Percentiles rank a stretch among this genome's conserved stretches.
Conservation (phyloP, 192 early-diverging fungal genomes). For the Paraglomus brasilianum region DNA sequence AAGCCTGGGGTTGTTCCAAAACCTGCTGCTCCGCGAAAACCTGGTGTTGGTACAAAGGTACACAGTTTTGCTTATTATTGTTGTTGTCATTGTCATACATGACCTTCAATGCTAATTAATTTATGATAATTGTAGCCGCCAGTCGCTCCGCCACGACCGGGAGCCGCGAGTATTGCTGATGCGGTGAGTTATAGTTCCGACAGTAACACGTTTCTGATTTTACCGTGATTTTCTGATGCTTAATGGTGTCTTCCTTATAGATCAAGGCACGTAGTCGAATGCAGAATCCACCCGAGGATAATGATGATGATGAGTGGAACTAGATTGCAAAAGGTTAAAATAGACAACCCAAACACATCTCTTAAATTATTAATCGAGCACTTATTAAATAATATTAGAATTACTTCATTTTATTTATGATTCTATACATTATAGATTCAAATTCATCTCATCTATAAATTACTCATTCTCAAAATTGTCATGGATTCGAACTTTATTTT, state of each 20-base stretch:
- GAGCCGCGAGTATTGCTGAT: conserved; percentile 41
- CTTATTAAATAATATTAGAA: too few species aligned
- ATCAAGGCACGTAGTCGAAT: not conserved
- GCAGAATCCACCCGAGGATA: not conserved
- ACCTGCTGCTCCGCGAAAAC: conserved; percentile 41
- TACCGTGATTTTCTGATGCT: not conserved
- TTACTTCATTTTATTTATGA: too few species aligned
- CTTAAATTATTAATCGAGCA: too few species aligned
- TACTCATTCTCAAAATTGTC: too few species aligned
- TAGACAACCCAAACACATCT: too few species aligned
- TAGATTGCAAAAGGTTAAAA: not conserved
- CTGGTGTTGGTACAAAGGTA: conserved; percentile 28
- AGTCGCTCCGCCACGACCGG: conserved; percentile 38
- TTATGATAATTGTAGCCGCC: conserved; percentile 7
- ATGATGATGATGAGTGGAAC: conserved; percentile 22
- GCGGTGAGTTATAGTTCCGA: conserved; percentile 36
- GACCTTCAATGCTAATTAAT: not conserved
- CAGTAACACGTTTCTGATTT: not conserved
- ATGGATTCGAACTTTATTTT: not conserved
- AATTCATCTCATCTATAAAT: too few species aligned
- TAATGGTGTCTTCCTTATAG: conserved; percentile 1
- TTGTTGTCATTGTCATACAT: not conserved
- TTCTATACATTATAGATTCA: too few species aligned
- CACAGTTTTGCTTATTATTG: not conserved
- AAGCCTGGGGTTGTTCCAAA: conserved; percentile 36